Evolutionary conservation across 208 protist species (phyloP).

Genomic region (Acanthamoeba culbertsoni): DNA sequence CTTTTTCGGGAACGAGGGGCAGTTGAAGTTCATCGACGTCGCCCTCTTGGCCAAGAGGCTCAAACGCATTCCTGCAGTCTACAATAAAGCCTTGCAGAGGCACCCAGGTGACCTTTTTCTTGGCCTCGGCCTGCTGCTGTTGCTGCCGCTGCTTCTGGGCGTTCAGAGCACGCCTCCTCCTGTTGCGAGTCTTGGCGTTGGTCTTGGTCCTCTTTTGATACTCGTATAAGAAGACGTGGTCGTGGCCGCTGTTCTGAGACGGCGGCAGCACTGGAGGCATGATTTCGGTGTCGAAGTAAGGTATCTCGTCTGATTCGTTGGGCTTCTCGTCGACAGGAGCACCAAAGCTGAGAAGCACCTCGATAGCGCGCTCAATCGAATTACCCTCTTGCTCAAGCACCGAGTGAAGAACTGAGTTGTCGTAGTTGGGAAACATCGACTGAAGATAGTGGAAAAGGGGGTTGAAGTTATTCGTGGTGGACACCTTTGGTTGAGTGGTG

Average conservation of each 20-base stretch:
- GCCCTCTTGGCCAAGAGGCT: not conserved
- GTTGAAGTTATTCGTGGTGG: not conserved
- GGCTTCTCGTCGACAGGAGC: not conserved
- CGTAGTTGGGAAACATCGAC: conserved; percentile 23
- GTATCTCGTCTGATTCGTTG: not conserved
- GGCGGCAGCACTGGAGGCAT: not conserved
- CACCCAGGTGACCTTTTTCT: conserved; percentile 1
- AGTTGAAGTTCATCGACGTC: not conserved
- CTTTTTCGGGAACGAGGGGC: too few species aligned
- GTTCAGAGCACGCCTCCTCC: not conserved
- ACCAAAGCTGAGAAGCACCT: not conserved
- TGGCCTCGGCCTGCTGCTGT: not conserved
- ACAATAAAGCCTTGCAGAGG: not conserved
- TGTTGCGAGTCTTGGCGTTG: not conserved
- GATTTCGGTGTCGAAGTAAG: not conserved
- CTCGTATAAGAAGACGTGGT: not conserved
- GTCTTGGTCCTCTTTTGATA: not conserved
- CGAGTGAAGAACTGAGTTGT: not conserved
- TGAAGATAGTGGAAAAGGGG: not conserved
- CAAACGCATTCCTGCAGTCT: not conserved
- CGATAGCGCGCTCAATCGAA: not conserved
- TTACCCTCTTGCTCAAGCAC: not conserved
- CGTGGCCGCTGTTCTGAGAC: not conserved
- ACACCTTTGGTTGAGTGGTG: not conserved
- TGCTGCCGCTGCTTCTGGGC: not conserved